A percentile compares a stretch with the other conserved stretches of the same genome.
Conservation (phyloP, 2,329 filamentous ascomycete species). For the Mycosphaerella sp. region DNA sequence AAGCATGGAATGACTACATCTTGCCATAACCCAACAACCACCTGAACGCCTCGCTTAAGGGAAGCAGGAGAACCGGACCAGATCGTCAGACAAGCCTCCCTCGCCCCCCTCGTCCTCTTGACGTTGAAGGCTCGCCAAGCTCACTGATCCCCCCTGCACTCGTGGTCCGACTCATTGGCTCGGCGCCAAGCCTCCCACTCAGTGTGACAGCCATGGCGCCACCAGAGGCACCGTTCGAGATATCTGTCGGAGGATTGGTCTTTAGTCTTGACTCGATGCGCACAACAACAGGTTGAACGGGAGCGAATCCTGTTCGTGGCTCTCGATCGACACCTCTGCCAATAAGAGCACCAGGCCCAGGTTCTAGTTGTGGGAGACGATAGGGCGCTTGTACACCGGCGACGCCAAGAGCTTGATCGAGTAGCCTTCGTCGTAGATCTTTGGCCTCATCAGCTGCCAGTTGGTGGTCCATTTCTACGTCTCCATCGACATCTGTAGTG, state of each 20-base stretch:
- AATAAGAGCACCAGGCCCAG: slow-evolving; percentile 32
- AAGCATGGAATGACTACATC: too few relatives aligned
- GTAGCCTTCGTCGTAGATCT: slow-evolving; percentile 28
- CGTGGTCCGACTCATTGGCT: slow-evolving; percentile 30
- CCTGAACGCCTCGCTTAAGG: slow-evolving; percentile 6
- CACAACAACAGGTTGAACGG: slow-evolving; percentile 21
- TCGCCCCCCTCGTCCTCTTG: slow-evolving; percentile 20
- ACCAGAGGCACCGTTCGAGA: slow-evolving; percentile 13
- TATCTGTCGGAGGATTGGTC: slow-evolving; percentile 6
- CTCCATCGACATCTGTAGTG: slow-evolving; percentile 9
- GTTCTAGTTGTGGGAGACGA: slow-evolving; percentile 33
- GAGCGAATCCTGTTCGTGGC: slow-evolving; percentile 32
- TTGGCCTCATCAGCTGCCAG: slow-evolving; percentile 21
- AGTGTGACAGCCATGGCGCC: slow-evolving; percentile 27
- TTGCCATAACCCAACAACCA: not conserved
- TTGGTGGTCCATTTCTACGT: slow-evolving; percentile 20
- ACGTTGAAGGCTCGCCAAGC: slow-evolving; percentile 20
- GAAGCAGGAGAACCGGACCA: not conserved
- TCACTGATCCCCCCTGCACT: slow-evolving; percentile 26
- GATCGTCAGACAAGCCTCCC: slow-evolving; percentile 4
- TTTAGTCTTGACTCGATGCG: slow-evolving; percentile 20
- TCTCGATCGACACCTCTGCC: slow-evolving; percentile 33
- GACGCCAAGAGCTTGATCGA: slow-evolving; percentile 33
- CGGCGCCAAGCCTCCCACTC: slow-evolving; percentile 24
- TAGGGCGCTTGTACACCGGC: slow-evolving; percentile 30